phyloP scores from a whole-genome alignment of 2,329 filamentous ascomycete genomes.

The Fusarium nurragi region DNA sequence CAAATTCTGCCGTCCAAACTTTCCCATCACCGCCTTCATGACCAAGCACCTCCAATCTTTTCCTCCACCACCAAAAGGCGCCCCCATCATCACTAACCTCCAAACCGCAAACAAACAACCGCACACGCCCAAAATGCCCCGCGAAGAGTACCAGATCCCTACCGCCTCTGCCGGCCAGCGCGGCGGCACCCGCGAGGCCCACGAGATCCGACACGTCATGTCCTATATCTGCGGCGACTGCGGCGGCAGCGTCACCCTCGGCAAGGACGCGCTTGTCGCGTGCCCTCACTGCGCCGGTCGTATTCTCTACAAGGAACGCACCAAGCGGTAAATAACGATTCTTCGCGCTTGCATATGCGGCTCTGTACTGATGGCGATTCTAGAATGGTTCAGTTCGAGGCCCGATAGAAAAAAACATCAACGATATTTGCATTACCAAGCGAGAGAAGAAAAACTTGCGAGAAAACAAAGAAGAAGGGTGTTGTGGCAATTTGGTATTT shows the following conservation, averaged over 20 bases:
- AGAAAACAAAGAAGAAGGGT: slow-evolving; percentile 9
- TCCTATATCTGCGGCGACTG: slow-evolving; percentile 57
- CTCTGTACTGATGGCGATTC: slow-evolving; percentile 2
- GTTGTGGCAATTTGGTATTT: slow-evolving; percentile 36
- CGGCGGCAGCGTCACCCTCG: slow-evolving; percentile 53
- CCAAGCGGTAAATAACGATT: slow-evolving; percentile 78
- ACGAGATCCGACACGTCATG: slow-evolving; percentile 52
- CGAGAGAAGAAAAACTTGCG: slow-evolving; percentile 13
- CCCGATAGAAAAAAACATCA: slow-evolving; percentile 64
- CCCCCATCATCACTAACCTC: neutral
- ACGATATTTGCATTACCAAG: slow-evolving; percentile 13
- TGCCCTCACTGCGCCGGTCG: slow-evolving; percentile 80
- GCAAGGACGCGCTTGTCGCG: slow-evolving; percentile 60
- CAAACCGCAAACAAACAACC: neutral
- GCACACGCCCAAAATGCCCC: slow-evolving; percentile 63
- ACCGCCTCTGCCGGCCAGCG: slow-evolving; percentile 59
- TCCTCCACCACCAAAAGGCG: slow-evolving; percentile 12
- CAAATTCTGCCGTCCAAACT: slow-evolving; percentile 43
- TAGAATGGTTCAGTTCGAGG: slow-evolving; percentile 99
- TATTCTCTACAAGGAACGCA: slow-evolving; percentile 97
- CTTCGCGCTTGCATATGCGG: accelerated
- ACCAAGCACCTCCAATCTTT: slow-evolving; percentile 38
- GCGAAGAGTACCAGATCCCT: slow-evolving; percentile 82
- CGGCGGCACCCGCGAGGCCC: slow-evolving; percentile 53
- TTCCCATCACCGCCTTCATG: slow-evolving; percentile 39